Evolutionary conservation across 257 asterid species (phyloP).

Genomic region (Primulina huaijiensis): DNA sequence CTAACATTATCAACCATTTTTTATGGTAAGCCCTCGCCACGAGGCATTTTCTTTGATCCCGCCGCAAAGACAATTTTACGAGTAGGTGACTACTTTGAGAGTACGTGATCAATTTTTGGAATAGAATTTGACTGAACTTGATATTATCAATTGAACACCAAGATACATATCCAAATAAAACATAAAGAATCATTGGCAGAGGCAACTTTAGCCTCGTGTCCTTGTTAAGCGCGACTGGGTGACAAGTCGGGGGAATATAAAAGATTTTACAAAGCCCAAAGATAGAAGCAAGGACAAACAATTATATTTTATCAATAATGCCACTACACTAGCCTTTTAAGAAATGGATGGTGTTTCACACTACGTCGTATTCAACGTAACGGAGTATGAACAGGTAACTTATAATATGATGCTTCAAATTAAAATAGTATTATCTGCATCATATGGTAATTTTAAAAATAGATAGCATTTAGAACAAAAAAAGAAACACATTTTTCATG

Average conservation of each 20-base stretch:
- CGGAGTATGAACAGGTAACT: neutral
- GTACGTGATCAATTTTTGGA: neutral
- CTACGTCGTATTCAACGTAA: neutral
- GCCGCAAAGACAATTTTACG: slow-evolving; percentile 29
- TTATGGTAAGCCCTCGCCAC: slow-evolving; percentile 72
- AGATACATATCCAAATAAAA: too few relatives aligned
- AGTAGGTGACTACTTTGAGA: neutral
- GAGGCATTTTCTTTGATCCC: slow-evolving; percentile 85
- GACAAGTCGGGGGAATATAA: neutral
- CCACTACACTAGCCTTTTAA: neutral
- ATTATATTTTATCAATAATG: neutral
- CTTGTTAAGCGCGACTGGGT: neutral
- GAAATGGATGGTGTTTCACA: neutral
- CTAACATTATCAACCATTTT: slow-evolving; percentile 36
- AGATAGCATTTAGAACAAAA: neutral
- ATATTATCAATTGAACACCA: neutral
- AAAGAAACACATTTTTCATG: neutral
- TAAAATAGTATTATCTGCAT: neutral
- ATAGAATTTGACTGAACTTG: neutral
- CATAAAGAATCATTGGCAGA: neutral
- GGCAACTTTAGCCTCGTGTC: neutral
- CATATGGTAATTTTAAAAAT: too few relatives aligned
- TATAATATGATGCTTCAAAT: neutral
- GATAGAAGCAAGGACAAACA: neutral
- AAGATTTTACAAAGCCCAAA: neutral